A percentile compares a stretch with the other conserved stretches of the same genome.
Evolutionary conservation across 495 filamentous ascomycete species (phyloP).

Genomic region (Penicillium mononematosum): DNA sequence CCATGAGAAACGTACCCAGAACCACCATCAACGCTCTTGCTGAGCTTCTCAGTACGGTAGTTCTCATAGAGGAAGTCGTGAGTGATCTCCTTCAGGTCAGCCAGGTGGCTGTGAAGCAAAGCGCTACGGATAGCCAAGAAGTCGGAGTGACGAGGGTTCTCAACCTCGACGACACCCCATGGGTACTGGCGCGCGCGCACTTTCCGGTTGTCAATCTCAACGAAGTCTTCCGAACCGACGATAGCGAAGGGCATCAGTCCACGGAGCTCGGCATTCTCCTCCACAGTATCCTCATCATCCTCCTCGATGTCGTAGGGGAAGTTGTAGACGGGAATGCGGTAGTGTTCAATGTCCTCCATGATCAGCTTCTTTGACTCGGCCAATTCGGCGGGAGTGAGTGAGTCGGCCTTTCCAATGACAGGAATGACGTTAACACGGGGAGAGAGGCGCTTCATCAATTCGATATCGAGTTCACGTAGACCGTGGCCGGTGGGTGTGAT

Average conservation of each 20-base stretch:
- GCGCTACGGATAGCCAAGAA: slow-evolving; percentile 97
- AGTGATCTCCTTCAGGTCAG: slow-evolving; percentile 98
- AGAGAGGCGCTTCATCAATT: slow-evolving; percentile 98
- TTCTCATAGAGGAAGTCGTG: slow-evolving; percentile 99
- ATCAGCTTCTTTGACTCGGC: slow-evolving; percentile 99
- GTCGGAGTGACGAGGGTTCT: slow-evolving; percentile 98
- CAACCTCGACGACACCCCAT: slow-evolving; percentile 98
- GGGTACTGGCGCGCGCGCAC: slow-evolving; percentile 96
- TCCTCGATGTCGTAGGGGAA: slow-evolving; percentile 99
- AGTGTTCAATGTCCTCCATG: slow-evolving; percentile 99
- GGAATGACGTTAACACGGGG: slow-evolving; percentile 98
- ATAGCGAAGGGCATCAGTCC: slow-evolving; percentile 99
- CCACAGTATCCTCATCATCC: slow-evolving; percentile 98
- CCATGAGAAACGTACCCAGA: slow-evolving; percentile 65
- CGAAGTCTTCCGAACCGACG: slow-evolving; percentile 91
- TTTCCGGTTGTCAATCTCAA: slow-evolving; percentile 89
- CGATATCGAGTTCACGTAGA: slow-evolving; percentile 97
- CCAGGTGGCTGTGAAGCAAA: slow-evolving; percentile 93
- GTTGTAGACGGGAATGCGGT: slow-evolving; percentile 99
- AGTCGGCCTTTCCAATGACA: slow-evolving; percentile 97
- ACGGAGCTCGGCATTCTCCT: slow-evolving; percentile 96
- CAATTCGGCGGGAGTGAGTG: slow-evolving; percentile 91
- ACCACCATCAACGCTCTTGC: slow-evolving; percentile 95
- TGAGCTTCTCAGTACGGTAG: slow-evolving; percentile 99
- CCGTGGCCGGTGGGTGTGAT: slow-evolving; percentile 98